These are phyloP conservation scores for Tolypocladium nubicola DNA, from an alignment of 2,329 filamentous ascomycete genomes.

Conservation along the genomic window DNA sequence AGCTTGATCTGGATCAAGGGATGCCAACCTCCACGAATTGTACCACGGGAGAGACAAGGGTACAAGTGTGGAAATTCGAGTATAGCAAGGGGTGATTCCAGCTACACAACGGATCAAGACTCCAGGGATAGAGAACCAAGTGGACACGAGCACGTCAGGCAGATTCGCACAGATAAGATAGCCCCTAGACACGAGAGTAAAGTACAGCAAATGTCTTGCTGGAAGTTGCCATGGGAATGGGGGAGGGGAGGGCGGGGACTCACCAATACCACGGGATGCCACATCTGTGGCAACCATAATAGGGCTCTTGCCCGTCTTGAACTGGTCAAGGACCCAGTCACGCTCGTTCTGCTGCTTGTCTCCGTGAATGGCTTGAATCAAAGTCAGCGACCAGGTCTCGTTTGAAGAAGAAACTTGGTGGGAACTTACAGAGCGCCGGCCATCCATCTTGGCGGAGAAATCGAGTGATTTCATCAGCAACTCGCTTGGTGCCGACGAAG, in stretches of 20 bases:
- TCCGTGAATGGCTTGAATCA: slow-evolving; percentile 75
- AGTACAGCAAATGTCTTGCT: slow-evolving; percentile 58
- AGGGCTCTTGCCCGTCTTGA: slow-evolving; percentile 98
- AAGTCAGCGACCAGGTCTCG: slow-evolving; percentile 13
- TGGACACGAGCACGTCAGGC: slow-evolving; percentile 80
- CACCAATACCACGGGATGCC: slow-evolving; percentile 99
- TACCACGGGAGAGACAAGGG: slow-evolving; percentile 49
- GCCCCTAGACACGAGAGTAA: slow-evolving; percentile 87
- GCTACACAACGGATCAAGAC: slow-evolving; percentile 60
- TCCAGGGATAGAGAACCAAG: slow-evolving; percentile 68
- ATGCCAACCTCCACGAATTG: slow-evolving; percentile 66
- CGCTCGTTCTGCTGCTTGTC: slow-evolving; percentile 99
- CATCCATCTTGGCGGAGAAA: slow-evolving; percentile 97
- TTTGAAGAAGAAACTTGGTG: slow-evolving; percentile 19
- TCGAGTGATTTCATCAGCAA: slow-evolving; percentile 94
- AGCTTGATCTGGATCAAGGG: slow-evolving; percentile 68
- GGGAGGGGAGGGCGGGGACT: slow-evolving; percentile 42
- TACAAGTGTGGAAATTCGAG: slow-evolving; percentile 69
- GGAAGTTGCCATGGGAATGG: slow-evolving; percentile 38
- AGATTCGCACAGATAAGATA: slow-evolving; percentile 82
- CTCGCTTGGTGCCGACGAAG: slow-evolving; percentile 88
- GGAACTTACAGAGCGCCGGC: slow-evolving; percentile 79
- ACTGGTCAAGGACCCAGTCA: slow-evolving; percentile 98
- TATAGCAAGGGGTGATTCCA: slow-evolving; percentile 45
- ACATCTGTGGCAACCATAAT: slow-evolving; percentile 99